phyloP scores from a whole-genome alignment of 176 grass and related monocot genomes.

The Aegilops speltoides region DNA sequence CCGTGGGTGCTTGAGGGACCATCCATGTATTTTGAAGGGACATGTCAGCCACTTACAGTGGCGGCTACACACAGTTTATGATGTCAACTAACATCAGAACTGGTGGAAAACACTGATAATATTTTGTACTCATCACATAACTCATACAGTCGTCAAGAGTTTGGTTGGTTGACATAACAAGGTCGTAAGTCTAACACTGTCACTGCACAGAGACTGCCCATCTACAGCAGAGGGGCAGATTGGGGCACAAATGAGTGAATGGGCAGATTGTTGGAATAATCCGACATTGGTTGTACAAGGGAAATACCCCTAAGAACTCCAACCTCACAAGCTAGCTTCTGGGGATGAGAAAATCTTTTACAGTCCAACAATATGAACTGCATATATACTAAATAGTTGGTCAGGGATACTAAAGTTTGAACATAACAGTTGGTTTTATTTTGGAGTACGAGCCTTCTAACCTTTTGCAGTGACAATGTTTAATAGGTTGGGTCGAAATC shows the following conservation, averaged over 20 bases:
- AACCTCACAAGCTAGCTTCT: background rate
- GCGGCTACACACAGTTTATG: background rate
- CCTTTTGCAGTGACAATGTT: background rate
- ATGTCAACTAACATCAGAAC: background rate
- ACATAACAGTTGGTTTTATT: conserved; percentile 12
- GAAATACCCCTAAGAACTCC: background rate
- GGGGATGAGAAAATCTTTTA: background rate
- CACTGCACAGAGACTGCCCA: background rate
- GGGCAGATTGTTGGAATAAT: background rate
- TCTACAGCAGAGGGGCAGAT: background rate
- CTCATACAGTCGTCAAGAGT: background rate
- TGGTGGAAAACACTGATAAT: too few relatives aligned
- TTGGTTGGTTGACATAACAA: background rate
- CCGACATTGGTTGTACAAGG: background rate
- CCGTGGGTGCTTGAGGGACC: background rate
- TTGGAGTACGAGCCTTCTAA: background rate
- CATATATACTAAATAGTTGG: background rate
- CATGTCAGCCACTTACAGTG: background rate
- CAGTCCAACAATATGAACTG: background rate
- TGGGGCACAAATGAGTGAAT: background rate
- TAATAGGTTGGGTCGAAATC: conserved; percentile 91
- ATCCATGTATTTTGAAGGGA: background rate
- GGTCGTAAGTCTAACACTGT: background rate
- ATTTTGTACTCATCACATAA: too few relatives aligned
- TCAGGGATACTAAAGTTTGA: background rate